Base-by-base conservation (phyloP, 176 grass and related monocot species). In the Cymbopogon citratus region DNA sequence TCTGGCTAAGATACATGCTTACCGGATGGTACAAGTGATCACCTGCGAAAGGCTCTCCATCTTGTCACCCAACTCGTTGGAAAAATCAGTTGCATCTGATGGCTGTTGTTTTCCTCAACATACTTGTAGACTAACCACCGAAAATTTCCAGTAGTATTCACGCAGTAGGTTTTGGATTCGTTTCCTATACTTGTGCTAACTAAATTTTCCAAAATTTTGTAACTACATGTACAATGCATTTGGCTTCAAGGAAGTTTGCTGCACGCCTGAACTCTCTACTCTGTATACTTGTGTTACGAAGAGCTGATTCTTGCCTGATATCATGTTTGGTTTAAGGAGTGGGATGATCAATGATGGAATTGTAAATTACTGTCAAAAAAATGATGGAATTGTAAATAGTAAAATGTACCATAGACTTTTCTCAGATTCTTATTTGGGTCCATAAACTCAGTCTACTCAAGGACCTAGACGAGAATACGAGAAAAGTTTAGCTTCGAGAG, bases 21-120 rank as follows among this genome's bases (percentile, higher is more conserved):
- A 90, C 96, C 38, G 96, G 96, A 88, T 98, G 96, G 96, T 98
- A 98, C 87, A 98, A 98, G 91, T 93, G 77, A 92, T 80, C 14
- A 76, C 45, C 49, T 29, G 71, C 24, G 13, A 66, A 43, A 25
- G 38, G 49, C 12, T 59, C 36, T 43, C 25, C 68, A 36, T 29
- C 9, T 26, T 40, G 1, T 6, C n/a, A 8, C 54, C 7, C 43
- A 36, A 13, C 66, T 39, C 14, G n/a, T 70, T 62, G 13, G 28
- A 31, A 18, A 71, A 75, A 12, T 11, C 38, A 33, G 62, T 70
- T 74, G 19, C 13, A 44, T 63, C 31, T 28, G 54, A 71, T 70
- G 65, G 46, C 26, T 74, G 60, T 48, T 51, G 13, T 57, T 66
- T 76, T 6, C 26, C 0, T 73, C 29, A 41, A 63, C 23, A 40